phyloP scores from a whole-genome alignment of 495 filamentous ascomycete species.

The Aspergillus avenaceus region DNA sequence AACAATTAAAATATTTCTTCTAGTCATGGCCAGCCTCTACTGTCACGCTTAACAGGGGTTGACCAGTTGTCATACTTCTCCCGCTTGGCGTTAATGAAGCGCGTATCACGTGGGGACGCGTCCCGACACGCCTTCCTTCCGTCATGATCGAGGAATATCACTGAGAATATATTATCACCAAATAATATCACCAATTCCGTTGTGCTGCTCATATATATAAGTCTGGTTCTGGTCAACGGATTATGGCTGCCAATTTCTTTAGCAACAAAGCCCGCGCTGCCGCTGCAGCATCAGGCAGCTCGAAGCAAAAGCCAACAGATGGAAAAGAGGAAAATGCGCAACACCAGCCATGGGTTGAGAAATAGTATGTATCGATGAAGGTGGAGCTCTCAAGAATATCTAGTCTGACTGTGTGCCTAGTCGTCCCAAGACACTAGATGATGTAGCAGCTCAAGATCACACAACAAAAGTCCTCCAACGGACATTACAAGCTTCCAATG shows the following conservation, averaged over 20 bases:
- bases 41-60: too few relatives aligned
- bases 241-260: slow-evolving; percentile 76
- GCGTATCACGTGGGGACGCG: slow-evolving; percentile 43
- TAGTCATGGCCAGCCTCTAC: too few relatives aligned
- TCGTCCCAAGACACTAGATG: slow-evolving; percentile 85
- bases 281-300: slow-evolving; percentile 51
- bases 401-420: slow-evolving; percentile 41
- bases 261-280: slow-evolving; percentile 90
- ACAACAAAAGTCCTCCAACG: slow-evolving; percentile 88
- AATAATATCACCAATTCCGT: neutral
- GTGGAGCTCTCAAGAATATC: slow-evolving; percentile 1
- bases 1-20: neutral
- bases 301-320: slow-evolving; percentile 51
- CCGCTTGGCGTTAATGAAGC: slow-evolving; percentile 14
- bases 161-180: neutral
- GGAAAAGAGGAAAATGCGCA: slow-evolving; percentile 59
- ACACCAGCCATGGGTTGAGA: slow-evolving; percentile 96
- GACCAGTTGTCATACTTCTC: too few relatives aligned
- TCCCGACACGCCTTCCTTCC: slow-evolving; percentile 20
- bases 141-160: slow-evolving; percentile 9
- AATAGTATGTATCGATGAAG: slow-evolving; percentile 68
- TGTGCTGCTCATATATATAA: neutral
- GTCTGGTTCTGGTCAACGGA: neutral
- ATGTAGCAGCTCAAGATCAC: slow-evolving; percentile 98
- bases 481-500: slow-evolving; percentile 91